phyloP scores from a whole-genome alignment of 1,284 basidiomycete species.

The Ganoderma boninense region DNA sequence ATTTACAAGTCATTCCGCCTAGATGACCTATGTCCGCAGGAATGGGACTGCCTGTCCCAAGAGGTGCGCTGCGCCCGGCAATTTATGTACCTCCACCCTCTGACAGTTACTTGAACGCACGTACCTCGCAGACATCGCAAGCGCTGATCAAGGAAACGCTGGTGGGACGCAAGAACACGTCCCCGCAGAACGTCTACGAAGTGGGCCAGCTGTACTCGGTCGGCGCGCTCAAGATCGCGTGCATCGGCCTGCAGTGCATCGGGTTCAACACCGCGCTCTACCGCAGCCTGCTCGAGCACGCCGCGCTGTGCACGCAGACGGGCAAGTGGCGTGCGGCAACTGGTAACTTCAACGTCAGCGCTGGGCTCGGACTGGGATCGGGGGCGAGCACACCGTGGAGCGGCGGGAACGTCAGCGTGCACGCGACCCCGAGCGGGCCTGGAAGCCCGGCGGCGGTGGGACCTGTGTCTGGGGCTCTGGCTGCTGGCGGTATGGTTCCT shows the following conservation, averaged over 20 bases:
- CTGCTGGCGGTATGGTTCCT: not conserved
- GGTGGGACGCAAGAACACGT: constrained; percentile 71
- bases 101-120: not conserved
- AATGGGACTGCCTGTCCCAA: constrained; percentile 70
- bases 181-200: constrained; percentile 80
- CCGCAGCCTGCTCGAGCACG: constrained; percentile 68
- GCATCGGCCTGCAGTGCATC: constrained; percentile 75
- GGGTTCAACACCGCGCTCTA: constrained; percentile 73
- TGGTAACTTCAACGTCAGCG: no score
- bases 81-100: no score
- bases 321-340: constrained; percentile 41
- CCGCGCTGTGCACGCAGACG: constrained; percentile 54
- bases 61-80: constrained; percentile 65
- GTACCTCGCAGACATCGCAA: constrained; percentile 62
- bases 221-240: constrained; percentile 75
- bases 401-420: not conserved
- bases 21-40: constrained; percentile 67
- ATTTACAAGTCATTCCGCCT: constrained; percentile 71
- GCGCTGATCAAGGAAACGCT: constrained; percentile 75
- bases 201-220: constrained; percentile 72
- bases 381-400: not conserved
- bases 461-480: not conserved
- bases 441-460: not conserved
- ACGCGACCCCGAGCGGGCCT: not conserved
- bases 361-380: not conserved